Conservation (phyloP, 192 early-diverging fungal species). For the Spinellus fusiger region DNA sequence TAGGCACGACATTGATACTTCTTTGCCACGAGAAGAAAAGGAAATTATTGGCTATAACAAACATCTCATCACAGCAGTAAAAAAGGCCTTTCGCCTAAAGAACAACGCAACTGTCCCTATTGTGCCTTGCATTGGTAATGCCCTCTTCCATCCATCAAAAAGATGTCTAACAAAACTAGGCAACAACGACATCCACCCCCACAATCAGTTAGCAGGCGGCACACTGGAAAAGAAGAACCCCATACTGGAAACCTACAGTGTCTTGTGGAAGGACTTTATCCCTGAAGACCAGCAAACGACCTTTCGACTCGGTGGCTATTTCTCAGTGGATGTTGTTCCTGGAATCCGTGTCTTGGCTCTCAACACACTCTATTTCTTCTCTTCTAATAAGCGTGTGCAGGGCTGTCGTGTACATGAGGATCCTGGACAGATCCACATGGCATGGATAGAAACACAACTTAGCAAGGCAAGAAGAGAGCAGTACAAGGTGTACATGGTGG, state of each 20-base stretch:
- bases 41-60: conserved; percentile 58
- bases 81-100: conserved; percentile 37
- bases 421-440: conserved; percentile 58
- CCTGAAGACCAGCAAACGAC: conserved; percentile 52
- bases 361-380: conserved; percentile 71
- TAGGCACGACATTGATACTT: conserved; percentile 67
- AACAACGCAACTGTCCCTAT: conserved; percentile 38
- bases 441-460: conserved; percentile 62
- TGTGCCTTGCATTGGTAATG: conserved; percentile 39
- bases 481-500: conserved; percentile 54
- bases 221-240: conserved; percentile 29
- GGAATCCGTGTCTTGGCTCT: conserved; percentile 53
- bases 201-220: conserved; percentile 53
- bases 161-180: conserved; percentile 17
- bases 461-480: conserved; percentile 33
- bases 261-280: conserved; percentile 55
- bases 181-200: conserved; percentile 71
- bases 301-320: conserved; percentile 68
- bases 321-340: conserved; percentile 47
- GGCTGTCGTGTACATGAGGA: conserved; percentile 50
- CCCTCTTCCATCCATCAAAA: background rate
- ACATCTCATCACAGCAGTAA: conserved; percentile 37
- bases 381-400: conserved; percentile 60
- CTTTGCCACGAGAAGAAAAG: conserved; percentile 50
- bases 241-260: conserved; percentile 41